Base-by-base conservation (phyloP, 495 filamentous ascomycete species). In the Penicillium arizonense region DNA sequence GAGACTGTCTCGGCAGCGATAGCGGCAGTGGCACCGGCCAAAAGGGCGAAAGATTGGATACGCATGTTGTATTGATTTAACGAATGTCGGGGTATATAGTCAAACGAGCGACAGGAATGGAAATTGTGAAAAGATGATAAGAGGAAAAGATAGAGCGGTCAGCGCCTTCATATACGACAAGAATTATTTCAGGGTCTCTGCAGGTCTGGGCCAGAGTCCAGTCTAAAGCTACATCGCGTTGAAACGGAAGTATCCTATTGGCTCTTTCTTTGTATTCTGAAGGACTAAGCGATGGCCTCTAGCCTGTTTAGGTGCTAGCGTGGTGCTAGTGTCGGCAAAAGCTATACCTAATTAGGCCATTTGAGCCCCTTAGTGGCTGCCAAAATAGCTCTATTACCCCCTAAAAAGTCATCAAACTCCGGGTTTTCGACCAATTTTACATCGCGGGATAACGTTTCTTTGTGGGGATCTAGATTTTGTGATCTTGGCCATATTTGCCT, bases 21-120 rank as follows among this genome's bases (percentile, higher is more conserved):
- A 8, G 50, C 47, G 8, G 47, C 8, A 18, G 56, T 33, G 23
- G 52, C 56, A 12, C 56, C 47, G 18, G 44, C 56, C 36, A 59
- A 32, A 10, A 59, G 36, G 43, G 52, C 52, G 21, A 59, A 38
- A 32, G 56, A 59, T 42, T 52, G 53, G 38, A 52, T 12, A 34
- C 38, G 52, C 56, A 59, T 59, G 3, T 37, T 50, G 52, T 38
- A 40, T 28, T 18, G 14, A 35, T 35, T 50, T 34, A 50, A 50
- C 26, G 47, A 50, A 41, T 23, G 47, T 50, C 26, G 26, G 26
- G 24, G n/a, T 18, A 20, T 28, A 24, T 10, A 13, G 36, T 33
- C 24, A 33, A 40, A 50, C 11, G 26, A 50, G 37, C 18, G 36
- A 40, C 46, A n/a, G 4, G 23, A 14, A 24, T 47, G 3, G 20